These are phyloP conservation scores for Tricholoma flavovirens DNA, from an alignment of 768 basidiomycete genomes.

Conservation along the genomic window DNA sequence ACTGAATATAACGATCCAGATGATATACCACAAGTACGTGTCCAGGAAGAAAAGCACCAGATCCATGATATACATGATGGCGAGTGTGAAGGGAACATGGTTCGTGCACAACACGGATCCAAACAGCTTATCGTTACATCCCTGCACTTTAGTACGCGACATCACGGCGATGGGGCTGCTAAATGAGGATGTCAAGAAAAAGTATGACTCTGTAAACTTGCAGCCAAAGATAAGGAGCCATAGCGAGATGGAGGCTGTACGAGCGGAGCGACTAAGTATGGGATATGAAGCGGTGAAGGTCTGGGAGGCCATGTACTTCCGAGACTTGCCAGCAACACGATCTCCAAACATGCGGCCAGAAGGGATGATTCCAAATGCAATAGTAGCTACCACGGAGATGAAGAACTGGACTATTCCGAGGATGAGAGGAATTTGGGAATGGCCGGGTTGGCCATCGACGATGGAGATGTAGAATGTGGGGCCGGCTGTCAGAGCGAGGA, in stretches of 20 bases:
- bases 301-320: constrained; percentile 98
- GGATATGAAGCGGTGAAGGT: constrained; percentile 99
- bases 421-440: constrained; percentile 76
- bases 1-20: constrained; percentile 95
- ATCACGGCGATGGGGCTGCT: constrained; percentile 93
- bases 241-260: constrained; percentile 76
- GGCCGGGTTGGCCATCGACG: constrained; percentile 60
- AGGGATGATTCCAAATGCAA: constrained; percentile 84
- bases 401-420: constrained; percentile 92
- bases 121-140: constrained; percentile 81
- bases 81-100: constrained; percentile 89
- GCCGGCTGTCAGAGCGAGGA: constrained; percentile 87
- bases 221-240: constrained; percentile 95
- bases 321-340: constrained; percentile 92
- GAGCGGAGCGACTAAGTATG: constrained; percentile 59
- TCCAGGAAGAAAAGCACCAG: constrained; percentile 97
- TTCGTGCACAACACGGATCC: constrained; percentile 79
- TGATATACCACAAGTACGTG: constrained; percentile 99
- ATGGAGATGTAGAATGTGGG: constrained; percentile 92
- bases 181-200: constrained; percentile 97
- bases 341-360: constrained; percentile 99
- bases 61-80: constrained; percentile 99
- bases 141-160: constrained; percentile 91
- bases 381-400: constrained; percentile 76
- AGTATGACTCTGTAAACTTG: constrained; percentile 96